Evolutionary conservation across 192 early-diverging fungal genomes (phyloP).

Genomic region (Linnemannia schmuckeri): DNA sequence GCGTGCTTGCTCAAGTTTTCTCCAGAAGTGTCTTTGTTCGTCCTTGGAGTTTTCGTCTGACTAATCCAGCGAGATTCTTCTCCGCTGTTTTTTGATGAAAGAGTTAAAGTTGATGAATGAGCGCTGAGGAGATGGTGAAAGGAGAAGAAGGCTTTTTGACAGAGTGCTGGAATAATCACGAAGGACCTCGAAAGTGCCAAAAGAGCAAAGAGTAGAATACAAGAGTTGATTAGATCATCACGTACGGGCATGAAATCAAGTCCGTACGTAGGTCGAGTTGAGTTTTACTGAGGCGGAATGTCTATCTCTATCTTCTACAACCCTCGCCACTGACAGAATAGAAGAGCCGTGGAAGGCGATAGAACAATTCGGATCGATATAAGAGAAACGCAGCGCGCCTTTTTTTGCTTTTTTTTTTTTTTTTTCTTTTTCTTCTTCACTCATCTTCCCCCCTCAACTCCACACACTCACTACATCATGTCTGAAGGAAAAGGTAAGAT

Average conservation of each 20-base stretch:
- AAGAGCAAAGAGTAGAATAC: background rate
- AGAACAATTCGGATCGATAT: slow-evolving; percentile 18
- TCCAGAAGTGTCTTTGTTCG: background rate
- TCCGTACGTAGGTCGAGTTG: background rate
- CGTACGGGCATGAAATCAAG: background rate
- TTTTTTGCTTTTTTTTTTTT: slow-evolving; percentile 4
- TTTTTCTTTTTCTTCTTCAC: slow-evolving; percentile 27
- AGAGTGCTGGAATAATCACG: background rate
- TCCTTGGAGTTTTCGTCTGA: background rate
- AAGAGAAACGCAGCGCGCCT: slow-evolving; percentile 6
- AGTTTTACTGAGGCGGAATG: background rate
- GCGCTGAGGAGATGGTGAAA: background rate
- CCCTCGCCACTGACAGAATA: background rate
- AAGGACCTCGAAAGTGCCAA: background rate
- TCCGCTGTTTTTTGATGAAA: background rate
- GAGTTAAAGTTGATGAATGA: background rate
- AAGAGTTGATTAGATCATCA: slow-evolving; percentile 1
- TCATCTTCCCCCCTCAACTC: slow-evolving; percentile 7
- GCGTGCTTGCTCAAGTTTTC: background rate
- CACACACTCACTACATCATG: slow-evolving; percentile 44
- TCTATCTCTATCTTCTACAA: background rate
- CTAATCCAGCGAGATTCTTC: background rate
- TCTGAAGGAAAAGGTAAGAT: slow-evolving; percentile 59
- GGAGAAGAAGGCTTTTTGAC: background rate
- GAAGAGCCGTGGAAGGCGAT: slow-evolving; percentile 27